phyloP scores from a whole-genome alignment of 2,329 filamentous ascomycete species.

The Aspergillus neotritici region DNA sequence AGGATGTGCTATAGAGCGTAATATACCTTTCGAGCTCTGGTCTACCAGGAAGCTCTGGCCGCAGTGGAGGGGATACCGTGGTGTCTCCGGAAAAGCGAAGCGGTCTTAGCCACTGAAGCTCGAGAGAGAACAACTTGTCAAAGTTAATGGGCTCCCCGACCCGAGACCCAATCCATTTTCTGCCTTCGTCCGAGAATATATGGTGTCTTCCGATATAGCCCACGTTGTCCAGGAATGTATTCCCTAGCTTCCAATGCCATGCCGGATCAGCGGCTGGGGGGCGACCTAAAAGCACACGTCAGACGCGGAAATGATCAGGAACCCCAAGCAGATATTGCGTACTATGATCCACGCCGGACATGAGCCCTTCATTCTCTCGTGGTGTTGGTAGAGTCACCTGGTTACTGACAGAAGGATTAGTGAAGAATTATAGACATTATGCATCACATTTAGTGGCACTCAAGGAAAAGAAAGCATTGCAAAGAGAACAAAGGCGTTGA shows the following conservation, averaged over 20 bases:
- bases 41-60: constrained; percentile 1
- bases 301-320: no score
- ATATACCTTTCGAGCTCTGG: constrained; percentile 3
- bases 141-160: constrained; percentile 2
- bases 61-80: background rate
- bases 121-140: constrained; percentile 1
- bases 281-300: no score
- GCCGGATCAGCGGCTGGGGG: no score
- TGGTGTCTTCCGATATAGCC: background rate
- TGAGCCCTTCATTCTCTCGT: no score
- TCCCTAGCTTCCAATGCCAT: no score
- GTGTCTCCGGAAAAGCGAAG: background rate
- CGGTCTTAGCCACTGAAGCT: constrained; percentile 1
- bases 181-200: constrained; percentile 1
- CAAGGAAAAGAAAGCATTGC: no score
- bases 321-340: no score
- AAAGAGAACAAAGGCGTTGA: no score
- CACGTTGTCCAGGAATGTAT: background rate
- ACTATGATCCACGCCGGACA: no score
- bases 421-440: no score
- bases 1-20: constrained; percentile 6
- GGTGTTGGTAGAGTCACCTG: no score
- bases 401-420: background rate
- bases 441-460: no score
- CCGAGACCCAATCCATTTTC: constrained; percentile 3